Evolutionary conservation across 805 yeast species (phyloP).

Genomic region (Starmerella apicola): DNA sequence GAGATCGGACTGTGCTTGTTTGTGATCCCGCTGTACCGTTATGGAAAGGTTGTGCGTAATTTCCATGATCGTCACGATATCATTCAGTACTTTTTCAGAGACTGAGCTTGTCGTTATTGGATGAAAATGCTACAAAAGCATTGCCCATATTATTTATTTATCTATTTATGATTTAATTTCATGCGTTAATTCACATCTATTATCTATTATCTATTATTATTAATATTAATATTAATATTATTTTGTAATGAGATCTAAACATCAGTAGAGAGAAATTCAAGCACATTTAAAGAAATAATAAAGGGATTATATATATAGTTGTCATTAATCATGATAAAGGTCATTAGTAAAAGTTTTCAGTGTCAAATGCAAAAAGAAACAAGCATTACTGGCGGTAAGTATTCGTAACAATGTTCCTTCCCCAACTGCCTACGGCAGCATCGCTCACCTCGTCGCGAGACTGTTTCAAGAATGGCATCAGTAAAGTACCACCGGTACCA

Average conservation of each 20-base stretch:
- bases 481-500: slow-evolving; percentile 91
- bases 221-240: too few relatives aligned
- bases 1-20: slow-evolving; percentile 38
- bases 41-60: slow-evolving; percentile 39
- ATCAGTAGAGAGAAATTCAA: too few relatives aligned
- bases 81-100: slow-evolving; percentile 30
- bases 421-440: slow-evolving; percentile 89
- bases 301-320: too few relatives aligned
- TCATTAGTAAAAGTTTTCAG: too few relatives aligned
- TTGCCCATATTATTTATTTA: too few relatives aligned
- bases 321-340: too few relatives aligned
- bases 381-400: too few relatives aligned
- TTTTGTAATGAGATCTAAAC: too few relatives aligned
- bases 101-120: too few relatives aligned
- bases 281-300: too few relatives aligned
- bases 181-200: neutral
- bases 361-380: too few relatives aligned
- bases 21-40: slow-evolving; percentile 41
- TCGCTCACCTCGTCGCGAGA: slow-evolving; percentile 94
- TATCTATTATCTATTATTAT: neutral
- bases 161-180: neutral
- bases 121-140: too few relatives aligned
- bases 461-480: slow-evolving; percentile 84
- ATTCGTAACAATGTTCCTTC: slow-evolving; percentile 40
- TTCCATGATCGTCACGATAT: slow-evolving; percentile 41